Percentiles rank a stretch among this genome's conserved stretches.
Evolutionary conservation across 192 early-diverging fungal species (phyloP).

Genomic region (Umbelopsis vinacea): DNA sequence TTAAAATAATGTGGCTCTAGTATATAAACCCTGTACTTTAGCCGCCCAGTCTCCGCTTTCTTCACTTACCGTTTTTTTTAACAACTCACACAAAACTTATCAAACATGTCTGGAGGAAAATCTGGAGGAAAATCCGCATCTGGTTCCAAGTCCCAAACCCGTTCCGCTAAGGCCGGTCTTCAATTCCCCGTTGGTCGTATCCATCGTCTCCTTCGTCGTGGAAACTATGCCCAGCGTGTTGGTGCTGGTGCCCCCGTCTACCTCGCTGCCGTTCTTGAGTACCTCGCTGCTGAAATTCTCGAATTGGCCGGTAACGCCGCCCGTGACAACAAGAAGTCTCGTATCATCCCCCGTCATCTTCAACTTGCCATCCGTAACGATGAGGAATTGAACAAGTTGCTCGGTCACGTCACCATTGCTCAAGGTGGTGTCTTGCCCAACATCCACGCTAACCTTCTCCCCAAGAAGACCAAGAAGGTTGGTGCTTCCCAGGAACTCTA

Average conservation of each 20-base stretch:
- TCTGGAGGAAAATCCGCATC: constrained; percentile 55
- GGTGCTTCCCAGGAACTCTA: constrained; percentile 68
- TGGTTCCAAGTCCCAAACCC: constrained; percentile 64
- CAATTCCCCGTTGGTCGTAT: constrained; percentile 98
- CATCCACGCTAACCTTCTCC: constrained; percentile 86
- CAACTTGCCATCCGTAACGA: constrained; percentile 97
- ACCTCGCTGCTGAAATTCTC: constrained; percentile 95
- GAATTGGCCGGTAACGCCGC: constrained; percentile 96
- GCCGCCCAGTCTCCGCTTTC: constrained; percentile 20
- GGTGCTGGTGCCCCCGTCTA: constrained; percentile 95
- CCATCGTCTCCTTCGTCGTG: constrained; percentile 92
- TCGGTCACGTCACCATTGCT: constrained; percentile 85
- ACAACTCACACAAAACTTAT: constrained; percentile 23
- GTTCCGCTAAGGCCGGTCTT: constrained; percentile 90
- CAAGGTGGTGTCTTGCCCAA: constrained; percentile 95
- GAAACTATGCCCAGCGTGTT: constrained; percentile 93
- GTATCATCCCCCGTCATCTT: constrained; percentile 95
- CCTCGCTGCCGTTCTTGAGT: constrained; percentile 95
- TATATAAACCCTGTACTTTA: constrained; percentile 17
- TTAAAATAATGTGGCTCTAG: neutral
- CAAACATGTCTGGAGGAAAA: constrained; percentile 56
- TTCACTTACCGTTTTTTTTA: constrained; percentile 27
- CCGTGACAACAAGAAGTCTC: constrained; percentile 93
- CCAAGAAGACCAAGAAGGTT: constrained; percentile 78
- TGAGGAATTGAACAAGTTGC: constrained; percentile 91